phyloP scores from a whole-genome alignment of 495 filamentous ascomycete species.

The Penicillium canescens region DNA sequence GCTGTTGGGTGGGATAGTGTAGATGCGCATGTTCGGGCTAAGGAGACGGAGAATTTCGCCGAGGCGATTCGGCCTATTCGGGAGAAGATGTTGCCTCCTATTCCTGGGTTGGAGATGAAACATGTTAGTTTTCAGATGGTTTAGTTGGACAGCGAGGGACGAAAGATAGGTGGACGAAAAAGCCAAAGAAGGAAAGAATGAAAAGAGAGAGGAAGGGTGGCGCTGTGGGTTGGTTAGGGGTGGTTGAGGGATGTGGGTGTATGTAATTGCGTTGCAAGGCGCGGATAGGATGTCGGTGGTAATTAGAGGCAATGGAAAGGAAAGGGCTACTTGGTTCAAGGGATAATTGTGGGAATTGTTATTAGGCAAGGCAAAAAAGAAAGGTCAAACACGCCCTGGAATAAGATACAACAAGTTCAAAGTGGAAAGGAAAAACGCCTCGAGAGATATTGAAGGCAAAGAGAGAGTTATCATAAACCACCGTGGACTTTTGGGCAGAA shows the following conservation, averaged over 20 bases:
- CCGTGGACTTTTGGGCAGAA: slow-evolving; percentile 32
- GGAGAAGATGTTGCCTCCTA: slow-evolving; percentile 33
- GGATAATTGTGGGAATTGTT: slow-evolving; percentile 26
- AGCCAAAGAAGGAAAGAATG: not conserved
- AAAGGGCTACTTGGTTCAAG: slow-evolving; percentile 17
- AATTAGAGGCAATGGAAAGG: slow-evolving; percentile 2
- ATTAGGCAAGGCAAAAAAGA: slow-evolving; percentile 16
- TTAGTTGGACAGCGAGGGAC: not conserved
- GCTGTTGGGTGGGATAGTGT: slow-evolving; percentile 55
- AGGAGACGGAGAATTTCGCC: slow-evolving; percentile 46
- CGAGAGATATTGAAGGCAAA: slow-evolving; percentile 16
- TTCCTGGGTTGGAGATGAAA: slow-evolving; percentile 42
- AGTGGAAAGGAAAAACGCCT: slow-evolving; percentile 22
- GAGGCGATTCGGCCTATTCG: slow-evolving; percentile 38
- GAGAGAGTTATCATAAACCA: slow-evolving; percentile 34
- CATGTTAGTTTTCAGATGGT: slow-evolving; percentile 43
- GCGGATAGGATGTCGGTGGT: slow-evolving; percentile 1
- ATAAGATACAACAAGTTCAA: slow-evolving; percentile 44
- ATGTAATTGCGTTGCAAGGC: slow-evolving; percentile 4
- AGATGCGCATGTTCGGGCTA: slow-evolving; percentile 50
- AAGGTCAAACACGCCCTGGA: slow-evolving; percentile 30
- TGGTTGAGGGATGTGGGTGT: not conserved
- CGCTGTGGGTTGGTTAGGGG: not conserved
- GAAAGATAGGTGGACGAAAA: not conserved
- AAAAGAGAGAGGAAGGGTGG: not conserved